phyloP scores from a whole-genome alignment of 2,329 filamentous ascomycete genomes.

The Fusarium liriodendri region DNA sequence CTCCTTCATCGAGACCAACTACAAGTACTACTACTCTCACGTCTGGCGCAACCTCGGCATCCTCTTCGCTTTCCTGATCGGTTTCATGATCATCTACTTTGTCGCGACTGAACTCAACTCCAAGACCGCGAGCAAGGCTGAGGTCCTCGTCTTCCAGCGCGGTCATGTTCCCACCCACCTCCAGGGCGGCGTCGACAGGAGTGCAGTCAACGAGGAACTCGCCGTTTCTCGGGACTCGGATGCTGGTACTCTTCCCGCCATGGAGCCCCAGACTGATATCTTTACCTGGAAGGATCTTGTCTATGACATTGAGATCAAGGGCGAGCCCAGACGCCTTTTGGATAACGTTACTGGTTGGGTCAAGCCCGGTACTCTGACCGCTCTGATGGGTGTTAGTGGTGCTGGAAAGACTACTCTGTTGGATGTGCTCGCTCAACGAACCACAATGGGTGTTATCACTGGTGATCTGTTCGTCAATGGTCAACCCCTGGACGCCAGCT shows the following conservation, averaged over 20 bases:
- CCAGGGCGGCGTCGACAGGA: not conserved
- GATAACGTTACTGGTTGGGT: conserved; percentile 90
- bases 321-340: conserved; percentile 75
- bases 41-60: conserved; percentile 58
- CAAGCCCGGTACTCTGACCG: conserved; percentile 87
- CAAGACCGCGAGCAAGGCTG: not conserved
- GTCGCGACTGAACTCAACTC: not conserved
- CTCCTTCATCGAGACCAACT: conserved; percentile 63
- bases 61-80: not conserved
- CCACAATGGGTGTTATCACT: conserved; percentile 70
- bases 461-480: conserved; percentile 76
- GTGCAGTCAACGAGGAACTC: not conserved
- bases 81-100: not conserved
- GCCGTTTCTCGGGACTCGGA: not conserved
- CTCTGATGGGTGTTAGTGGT: conserved; percentile 73
- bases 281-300: conserved; percentile 56
- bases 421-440: conserved; percentile 60
- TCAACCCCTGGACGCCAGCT: conserved; percentile 64
- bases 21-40: conserved; percentile 63
- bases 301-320: conserved; percentile 80
- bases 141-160: not conserved
- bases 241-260: not conserved
- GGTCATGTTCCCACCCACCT: not conserved
- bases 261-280: not conserved
- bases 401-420: conserved; percentile 58